Base-by-base conservation (phyloP, 257 asterid species). In the Knoxia roxburghii region DNA sequence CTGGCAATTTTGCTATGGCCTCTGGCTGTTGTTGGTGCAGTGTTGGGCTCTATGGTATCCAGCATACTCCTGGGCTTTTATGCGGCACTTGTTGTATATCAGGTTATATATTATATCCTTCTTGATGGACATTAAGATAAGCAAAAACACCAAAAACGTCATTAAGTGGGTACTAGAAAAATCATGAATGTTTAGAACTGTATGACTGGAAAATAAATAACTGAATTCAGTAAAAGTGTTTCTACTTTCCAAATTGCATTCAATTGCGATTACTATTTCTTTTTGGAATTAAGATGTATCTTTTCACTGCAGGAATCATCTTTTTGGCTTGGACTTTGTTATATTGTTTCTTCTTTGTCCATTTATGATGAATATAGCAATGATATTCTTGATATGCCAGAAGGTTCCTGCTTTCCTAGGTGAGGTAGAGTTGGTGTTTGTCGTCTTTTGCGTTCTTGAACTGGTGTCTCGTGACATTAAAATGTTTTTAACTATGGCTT, bases 361-460 rank as follows among this genome's bases (percentile, higher is more conserved):
- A 81, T 88, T 37, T 94, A 90, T 43, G 99, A 94, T 48, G 99
- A 94, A 64, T 94, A 94, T 76, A 88, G 95, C 88, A 94, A 90
- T 11, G 99, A 94, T 77, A 68, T 94, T 64, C 95, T 94, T 24
- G 97, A 94, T 79, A 80, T 88, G 95, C 85, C 91, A 1, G 99
- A 94, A 79, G 99, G 99, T 43, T 86, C 97, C 71, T 90, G 97
- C 88, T 85, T 88, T 66, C 96, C 95, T 46, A 90, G 97, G 99
- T 94, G 78, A 68, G 48, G 30, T 20, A 21, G 21, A 13, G 43
- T 40, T 32, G 5, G 45, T 54, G 13, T 67, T 53, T 26, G n/a
- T n/a, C n/a, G n/a, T n/a, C n/a, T n/a, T n/a, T n/a, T n/a, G n/a
- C n/a, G n/a, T n/a, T n/a, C n/a, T n/a, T n/a, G n/a, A n/a, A n/a